These are phyloP conservation scores for Fistulifera solaris DNA, from an alignment of 108 stramenopile species.

Conservation along the genomic window DNA sequence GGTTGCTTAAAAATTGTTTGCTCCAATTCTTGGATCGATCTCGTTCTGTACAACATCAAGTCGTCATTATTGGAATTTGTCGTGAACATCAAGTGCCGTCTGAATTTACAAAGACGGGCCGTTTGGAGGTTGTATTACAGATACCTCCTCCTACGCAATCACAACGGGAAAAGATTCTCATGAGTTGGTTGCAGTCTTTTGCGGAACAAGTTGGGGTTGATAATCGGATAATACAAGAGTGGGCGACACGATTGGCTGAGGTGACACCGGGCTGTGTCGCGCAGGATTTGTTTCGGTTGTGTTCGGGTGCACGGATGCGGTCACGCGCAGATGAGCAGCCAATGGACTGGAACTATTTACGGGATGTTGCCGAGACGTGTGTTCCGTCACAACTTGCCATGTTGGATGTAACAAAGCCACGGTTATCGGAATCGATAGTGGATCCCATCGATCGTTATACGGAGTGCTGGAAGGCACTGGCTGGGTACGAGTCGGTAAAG, in stretches of 20 bases:
- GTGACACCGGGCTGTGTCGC: conserved; percentile 72
- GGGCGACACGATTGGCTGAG: conserved; percentile 43
- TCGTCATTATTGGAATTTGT: conserved; percentile 44
- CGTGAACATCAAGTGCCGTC: conserved; percentile 33
- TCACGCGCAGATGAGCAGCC: conserved; percentile 16
- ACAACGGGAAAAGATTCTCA: conserved; percentile 51
- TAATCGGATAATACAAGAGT: conserved; percentile 25
- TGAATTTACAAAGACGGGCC: conserved; percentile 46
- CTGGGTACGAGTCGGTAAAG: conserved; percentile 53
- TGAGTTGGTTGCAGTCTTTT: too few relatives aligned
- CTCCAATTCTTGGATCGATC: conserved; percentile 34
- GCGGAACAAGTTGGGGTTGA: too few relatives aligned
- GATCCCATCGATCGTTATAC: conserved; percentile 15
- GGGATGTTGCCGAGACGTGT: conserved; percentile 39
- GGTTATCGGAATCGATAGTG: neutral
- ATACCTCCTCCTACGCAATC: conserved; percentile 63
- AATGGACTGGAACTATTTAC: conserved; percentile 48
- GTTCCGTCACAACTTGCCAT: conserved; percentile 70
- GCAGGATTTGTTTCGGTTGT: conserved; percentile 52
- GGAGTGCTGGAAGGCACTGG: conserved; percentile 40
- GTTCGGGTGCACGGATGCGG: conserved; percentile 49
- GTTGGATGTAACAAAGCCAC: conserved; percentile 57
- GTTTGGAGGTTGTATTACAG: conserved; percentile 54
- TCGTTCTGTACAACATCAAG: conserved; percentile 1
- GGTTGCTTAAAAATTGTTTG: conserved; percentile 38